Conservation (phyloP, 257 asterid genomes). For the Przewalskia tangutica region DNA sequence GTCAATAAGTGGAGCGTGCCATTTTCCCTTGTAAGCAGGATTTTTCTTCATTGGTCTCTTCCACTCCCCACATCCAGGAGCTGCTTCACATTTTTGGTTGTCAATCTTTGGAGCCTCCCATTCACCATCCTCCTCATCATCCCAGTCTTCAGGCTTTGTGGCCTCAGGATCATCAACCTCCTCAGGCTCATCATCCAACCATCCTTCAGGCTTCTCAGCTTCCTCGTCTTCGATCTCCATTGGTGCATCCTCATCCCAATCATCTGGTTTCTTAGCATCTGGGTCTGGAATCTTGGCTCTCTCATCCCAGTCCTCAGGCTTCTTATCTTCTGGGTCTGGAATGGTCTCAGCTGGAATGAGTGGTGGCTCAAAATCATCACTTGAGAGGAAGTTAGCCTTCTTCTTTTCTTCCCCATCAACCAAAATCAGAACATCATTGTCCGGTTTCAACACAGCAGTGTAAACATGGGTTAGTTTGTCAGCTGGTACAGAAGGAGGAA, state of each 20-base stretch:
- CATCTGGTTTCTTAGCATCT: conserved; percentile 83
- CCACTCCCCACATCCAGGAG: conserved; percentile 99
- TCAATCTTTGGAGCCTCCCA: conserved; percentile 94
- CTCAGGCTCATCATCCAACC: conserved; percentile 99
- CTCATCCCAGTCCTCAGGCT: conserved; percentile 99
- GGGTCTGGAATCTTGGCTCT: conserved; percentile 88
- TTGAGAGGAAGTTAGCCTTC: conserved; percentile 68
- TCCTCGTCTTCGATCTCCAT: conserved; percentile 82
- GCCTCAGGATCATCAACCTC: conserved; percentile 95
- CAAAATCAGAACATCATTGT: conserved; percentile 60
- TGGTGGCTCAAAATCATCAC: conserved; percentile 80
- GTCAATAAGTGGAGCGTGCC: conserved; percentile 77
- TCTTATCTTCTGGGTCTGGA: conserved; percentile 93
- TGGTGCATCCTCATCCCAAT: conserved; percentile 97
- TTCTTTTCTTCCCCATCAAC: conserved; percentile 95
- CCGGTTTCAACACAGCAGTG: conserved; percentile 79
- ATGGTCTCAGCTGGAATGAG: conserved; percentile 83
- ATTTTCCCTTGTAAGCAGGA: conserved; percentile 91
- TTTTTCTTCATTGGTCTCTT: conserved; percentile 74
- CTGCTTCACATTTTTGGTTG: conserved; percentile 69
- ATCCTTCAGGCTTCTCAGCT: conserved; percentile 88
- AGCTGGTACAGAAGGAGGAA: conserved; percentile 81
- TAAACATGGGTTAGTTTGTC: conserved; percentile 93
- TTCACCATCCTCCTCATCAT: conserved; percentile 94
- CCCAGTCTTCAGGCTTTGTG: conserved; percentile 94